Conservation (phyloP, 805 yeast species). For the Kockiozyma suomiensis region DNA sequence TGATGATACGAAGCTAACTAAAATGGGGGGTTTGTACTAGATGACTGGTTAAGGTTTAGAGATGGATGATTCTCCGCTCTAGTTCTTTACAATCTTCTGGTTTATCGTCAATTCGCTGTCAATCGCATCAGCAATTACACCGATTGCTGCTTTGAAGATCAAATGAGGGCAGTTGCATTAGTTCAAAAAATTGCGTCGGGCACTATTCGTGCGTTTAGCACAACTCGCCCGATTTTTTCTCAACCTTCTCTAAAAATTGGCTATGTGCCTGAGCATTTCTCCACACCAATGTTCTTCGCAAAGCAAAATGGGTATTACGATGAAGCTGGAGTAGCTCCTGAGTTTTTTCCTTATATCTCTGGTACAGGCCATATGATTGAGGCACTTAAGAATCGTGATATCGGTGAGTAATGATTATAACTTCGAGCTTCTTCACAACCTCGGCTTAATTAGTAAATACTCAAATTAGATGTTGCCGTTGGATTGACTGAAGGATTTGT, state of each 20-base stretch:
- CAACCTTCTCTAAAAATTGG: slow-evolving; percentile 53
- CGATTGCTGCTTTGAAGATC: background rate
- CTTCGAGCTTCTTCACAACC: too few relatives aligned
- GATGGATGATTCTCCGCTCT: too few relatives aligned
- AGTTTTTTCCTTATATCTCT: slow-evolving; percentile 69
- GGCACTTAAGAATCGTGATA: slow-evolving; percentile 60
- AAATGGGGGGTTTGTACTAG: background rate
- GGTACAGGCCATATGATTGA: slow-evolving; percentile 89
- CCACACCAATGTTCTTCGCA: slow-evolving; percentile 83
- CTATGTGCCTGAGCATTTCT: slow-evolving; percentile 88
- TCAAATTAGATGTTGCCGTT: slow-evolving; percentile 66
- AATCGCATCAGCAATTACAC: background rate
- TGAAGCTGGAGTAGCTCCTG: slow-evolving; percentile 55
- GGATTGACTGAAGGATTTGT: slow-evolving; percentile 92
- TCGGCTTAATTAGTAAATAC: too few relatives aligned
- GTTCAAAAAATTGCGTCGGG: too few relatives aligned
- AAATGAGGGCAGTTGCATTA: background rate
- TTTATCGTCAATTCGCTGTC: too few relatives aligned
- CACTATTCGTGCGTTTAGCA: slow-evolving; percentile 3
- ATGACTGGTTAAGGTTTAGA: background rate
- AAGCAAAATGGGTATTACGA: slow-evolving; percentile 58
- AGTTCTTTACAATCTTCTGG: too few relatives aligned
- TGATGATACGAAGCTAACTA: background rate
- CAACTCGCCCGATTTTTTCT: background rate
- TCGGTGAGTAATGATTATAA: slow-evolving; percentile 47